These are phyloP conservation scores for Gelatoporia subvermispora DNA, from an alignment of 768 basidiomycete genomes.

Conservation along the genomic window DNA sequence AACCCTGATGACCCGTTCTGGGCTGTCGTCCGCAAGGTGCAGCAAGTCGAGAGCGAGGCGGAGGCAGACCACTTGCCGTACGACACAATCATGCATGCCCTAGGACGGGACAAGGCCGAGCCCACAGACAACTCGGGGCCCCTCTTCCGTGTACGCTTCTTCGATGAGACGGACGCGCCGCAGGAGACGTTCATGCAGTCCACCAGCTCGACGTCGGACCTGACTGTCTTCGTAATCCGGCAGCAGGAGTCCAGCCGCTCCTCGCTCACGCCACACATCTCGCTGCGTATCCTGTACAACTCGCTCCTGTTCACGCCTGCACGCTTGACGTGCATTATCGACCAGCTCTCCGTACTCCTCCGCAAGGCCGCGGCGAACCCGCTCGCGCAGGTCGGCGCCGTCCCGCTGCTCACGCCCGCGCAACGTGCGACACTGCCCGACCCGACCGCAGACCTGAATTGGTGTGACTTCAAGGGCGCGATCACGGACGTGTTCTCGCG, in stretches of 20 bases:
- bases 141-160: conserved; percentile 93
- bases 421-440: conserved; percentile 74
- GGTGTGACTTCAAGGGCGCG: conserved; percentile 97
- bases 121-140: conserved; percentile 46
- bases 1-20: conserved; percentile 87
- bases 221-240: conserved; percentile 84
- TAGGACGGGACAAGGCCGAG: conserved; percentile 64
- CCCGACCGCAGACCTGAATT: conserved; percentile 84
- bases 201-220: conserved; percentile 84
- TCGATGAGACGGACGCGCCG: conserved; percentile 80
- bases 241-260: conserved; percentile 63
- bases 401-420: conserved; percentile 69
- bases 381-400: conserved; percentile 64
- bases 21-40: conserved; percentile 81
- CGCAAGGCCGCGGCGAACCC: conserved; percentile 68
- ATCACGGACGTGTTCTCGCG: conserved; percentile 92
- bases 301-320: conserved; percentile 83
- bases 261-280: conserved; percentile 68
- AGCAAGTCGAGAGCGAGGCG: conserved; percentile 79
- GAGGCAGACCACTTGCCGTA: conserved; percentile 79
- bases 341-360: conserved; percentile 79
- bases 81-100: conserved; percentile 63
- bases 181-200: conserved; percentile 71
- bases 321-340: conserved; percentile 74
- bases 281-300: conserved; percentile 88